Evolutionary conservation across 768 basidiomycete species (phyloP), one percentile per base, ranked within the genome.

Genomic region (Paxillus involutus): DNA sequence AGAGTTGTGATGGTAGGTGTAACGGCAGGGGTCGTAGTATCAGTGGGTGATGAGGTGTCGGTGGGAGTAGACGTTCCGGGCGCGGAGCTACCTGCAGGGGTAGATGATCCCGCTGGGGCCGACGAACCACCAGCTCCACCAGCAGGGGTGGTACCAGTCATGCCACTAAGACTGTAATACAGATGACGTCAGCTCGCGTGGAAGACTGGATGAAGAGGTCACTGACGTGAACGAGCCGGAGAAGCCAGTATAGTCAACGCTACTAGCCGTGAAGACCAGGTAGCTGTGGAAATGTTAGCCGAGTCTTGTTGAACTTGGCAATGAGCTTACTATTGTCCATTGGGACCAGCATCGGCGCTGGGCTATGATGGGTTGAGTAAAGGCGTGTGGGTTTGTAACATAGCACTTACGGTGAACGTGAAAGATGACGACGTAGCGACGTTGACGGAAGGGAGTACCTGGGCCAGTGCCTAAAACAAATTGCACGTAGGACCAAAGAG

Each of bases 161-260:
- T 87, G 37, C 74, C 74, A 36, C 73, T 67, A 26, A 89, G 71
- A 4, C 84, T 88, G 58, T 11, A 21, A 52, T n/a, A 29, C 44
- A 43, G 47, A 32, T 37, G 35, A 29, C 2, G 54, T 60, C 45
- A 64, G 42, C n/a, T 1, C 6, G 47, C 3, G 26, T 29, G 5
- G 33, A n/a, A 19, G 40, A 12, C 36, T 10, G 21, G 11, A 42
- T 14, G 19, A 33, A 45, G 29, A 4, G 7, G 10, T 39, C 2
- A 71, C 80, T 47, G 57, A 85, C 86, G 65, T 63, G 72, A 90
- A 89, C 56, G 72, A 74, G 0, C 80, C 76, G 0, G 87, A 87
- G 63, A 71, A 86, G 24, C 66, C 72, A 0, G 53, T 53, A 51
- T 80, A 81, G 1, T 60, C 54, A 42, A 48, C 29, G 55, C 70